Percentiles rank a stretch among this genome's conserved stretches.
Conservation (phyloP, 768 basidiomycete species). For the Agrocybe praecox region DNA sequence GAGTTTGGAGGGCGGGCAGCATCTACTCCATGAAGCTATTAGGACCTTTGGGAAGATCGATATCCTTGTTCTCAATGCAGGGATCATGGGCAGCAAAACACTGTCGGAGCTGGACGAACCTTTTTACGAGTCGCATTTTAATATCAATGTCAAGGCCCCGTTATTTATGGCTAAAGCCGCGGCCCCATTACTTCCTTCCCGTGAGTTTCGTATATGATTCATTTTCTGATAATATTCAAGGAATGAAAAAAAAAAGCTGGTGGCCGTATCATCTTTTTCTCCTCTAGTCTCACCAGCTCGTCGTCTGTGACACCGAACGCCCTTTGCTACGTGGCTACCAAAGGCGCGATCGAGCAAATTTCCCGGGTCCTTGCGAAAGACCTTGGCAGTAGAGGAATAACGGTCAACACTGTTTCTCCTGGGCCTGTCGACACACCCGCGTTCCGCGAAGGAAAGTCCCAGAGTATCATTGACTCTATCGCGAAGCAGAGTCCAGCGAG, state of each 20-base stretch:
- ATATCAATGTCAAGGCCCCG: conserved; percentile 61
- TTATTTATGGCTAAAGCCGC: conserved; percentile 56
- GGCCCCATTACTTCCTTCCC: conserved; percentile 40
- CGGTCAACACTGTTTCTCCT: conserved; percentile 59
- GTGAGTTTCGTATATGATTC: conserved; percentile 29
- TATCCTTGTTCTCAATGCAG: conserved; percentile 62
- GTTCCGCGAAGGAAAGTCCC: conserved; percentile 57
- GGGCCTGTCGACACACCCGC: conserved; percentile 58
- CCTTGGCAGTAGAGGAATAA: conserved; percentile 53
- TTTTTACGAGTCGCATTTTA: conserved; percentile 52
- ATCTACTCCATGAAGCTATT: conserved; percentile 49
- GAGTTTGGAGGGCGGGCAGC: conserved; percentile 46
- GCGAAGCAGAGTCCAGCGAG: conserved; percentile 47
- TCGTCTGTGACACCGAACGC: conserved; percentile 47
- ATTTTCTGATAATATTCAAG: neutral
- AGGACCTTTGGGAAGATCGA: conserved; percentile 54
- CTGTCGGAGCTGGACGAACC: conserved; percentile 54
- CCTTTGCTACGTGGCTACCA: conserved; percentile 55
- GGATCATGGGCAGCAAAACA: conserved; percentile 52
- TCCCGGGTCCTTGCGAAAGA: conserved; percentile 61
- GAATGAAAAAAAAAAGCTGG: conserved; percentile 35
- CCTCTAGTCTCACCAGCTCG: conserved; percentile 47
- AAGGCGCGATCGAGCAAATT: conserved; percentile 63
- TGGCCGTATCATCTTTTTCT: conserved; percentile 60
- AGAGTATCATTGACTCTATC: conserved; percentile 45